phyloP scores from a whole-genome alignment of 2,329 filamentous ascomycete genomes.

The Fusarium sp. region DNA sequence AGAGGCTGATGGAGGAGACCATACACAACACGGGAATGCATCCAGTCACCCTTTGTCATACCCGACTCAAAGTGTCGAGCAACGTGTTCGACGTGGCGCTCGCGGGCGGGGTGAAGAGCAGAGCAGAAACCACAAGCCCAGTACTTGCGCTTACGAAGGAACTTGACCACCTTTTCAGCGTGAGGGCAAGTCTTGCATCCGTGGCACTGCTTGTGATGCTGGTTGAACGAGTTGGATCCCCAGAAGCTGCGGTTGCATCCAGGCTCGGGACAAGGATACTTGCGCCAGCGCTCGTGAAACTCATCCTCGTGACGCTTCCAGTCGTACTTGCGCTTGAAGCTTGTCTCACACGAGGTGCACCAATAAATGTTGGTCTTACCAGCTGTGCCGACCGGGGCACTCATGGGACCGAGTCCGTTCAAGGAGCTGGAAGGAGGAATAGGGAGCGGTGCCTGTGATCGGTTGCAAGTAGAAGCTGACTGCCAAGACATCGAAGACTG shows the following conservation, averaged over 20 bases:
- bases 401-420: constrained; percentile 49
- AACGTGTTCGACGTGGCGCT: constrained; percentile 76
- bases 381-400: constrained; percentile 41
- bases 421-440: constrained; percentile 50
- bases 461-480: constrained; percentile 47
- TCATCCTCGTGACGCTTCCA: constrained; percentile 78
- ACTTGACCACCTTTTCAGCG: constrained; percentile 72
- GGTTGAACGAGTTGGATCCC: constrained; percentile 75
- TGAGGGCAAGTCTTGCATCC: constrained; percentile 74
- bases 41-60: constrained; percentile 73
- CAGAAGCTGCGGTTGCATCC: constrained; percentile 75
- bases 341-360: constrained; percentile 71
- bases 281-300: constrained; percentile 75
- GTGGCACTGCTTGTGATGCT: constrained; percentile 74
- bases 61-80: constrained; percentile 74
- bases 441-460: constrained; percentile 53
- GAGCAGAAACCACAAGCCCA: constrained; percentile 78
- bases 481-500: constrained; percentile 57
- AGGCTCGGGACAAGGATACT: constrained; percentile 73
- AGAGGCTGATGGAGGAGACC: constrained; percentile 74
- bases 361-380: constrained; percentile 63
- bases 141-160: constrained; percentile 72
- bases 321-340: constrained; percentile 75
- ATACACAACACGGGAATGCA: constrained; percentile 76
- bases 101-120: constrained; percentile 70